These are phyloP conservation scores for Lipomyces mesembrius DNA, from an alignment of 805 yeast species.

Conservation along the genomic window DNA sequence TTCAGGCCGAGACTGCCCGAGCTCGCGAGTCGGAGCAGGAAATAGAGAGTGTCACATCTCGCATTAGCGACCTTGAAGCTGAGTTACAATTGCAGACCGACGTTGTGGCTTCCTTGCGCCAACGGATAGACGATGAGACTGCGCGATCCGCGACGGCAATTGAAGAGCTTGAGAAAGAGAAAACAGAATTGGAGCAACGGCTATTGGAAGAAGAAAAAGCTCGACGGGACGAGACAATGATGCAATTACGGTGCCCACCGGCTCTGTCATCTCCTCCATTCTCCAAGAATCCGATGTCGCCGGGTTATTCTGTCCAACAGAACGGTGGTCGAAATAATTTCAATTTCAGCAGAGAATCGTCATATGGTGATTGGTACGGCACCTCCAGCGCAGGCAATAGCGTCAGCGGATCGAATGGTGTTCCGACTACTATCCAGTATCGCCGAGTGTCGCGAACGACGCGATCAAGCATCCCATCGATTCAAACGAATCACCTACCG, in stretches of 20 bases:
- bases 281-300: slow-evolving; percentile 18
- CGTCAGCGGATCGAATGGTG: slow-evolving; percentile 11
- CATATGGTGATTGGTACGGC: slow-evolving; percentile 18
- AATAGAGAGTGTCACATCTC: slow-evolving; percentile 19
- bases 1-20: slow-evolving; percentile 18
- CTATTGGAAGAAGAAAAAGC: slow-evolving; percentile 35
- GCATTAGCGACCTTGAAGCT: slow-evolving; percentile 28
- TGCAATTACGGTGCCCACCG: slow-evolving; percentile 22
- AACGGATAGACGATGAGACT: slow-evolving; percentile 31
- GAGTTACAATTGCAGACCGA: slow-evolving; percentile 29
- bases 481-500: not conserved
- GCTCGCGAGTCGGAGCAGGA: slow-evolving; percentile 20
- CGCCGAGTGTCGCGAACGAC: slow-evolving; percentile 22
- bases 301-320: not conserved
- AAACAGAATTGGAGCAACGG: slow-evolving; percentile 28
- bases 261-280: slow-evolving; percentile 25
- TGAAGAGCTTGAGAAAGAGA: slow-evolving; percentile 39
- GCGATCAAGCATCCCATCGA: not conserved
- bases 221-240: slow-evolving; percentile 32
- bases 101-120: slow-evolving; percentile 26
- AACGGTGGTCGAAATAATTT: slow-evolving; percentile 10
- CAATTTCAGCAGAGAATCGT: slow-evolving; percentile 23
- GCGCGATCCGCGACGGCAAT: slow-evolving; percentile 27
- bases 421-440: slow-evolving; percentile 27
- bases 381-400: not conserved